These are phyloP conservation scores for Botryotinia convoluta DNA, from an alignment of 2,329 filamentous ascomycete species.

Conservation along the genomic window DNA sequence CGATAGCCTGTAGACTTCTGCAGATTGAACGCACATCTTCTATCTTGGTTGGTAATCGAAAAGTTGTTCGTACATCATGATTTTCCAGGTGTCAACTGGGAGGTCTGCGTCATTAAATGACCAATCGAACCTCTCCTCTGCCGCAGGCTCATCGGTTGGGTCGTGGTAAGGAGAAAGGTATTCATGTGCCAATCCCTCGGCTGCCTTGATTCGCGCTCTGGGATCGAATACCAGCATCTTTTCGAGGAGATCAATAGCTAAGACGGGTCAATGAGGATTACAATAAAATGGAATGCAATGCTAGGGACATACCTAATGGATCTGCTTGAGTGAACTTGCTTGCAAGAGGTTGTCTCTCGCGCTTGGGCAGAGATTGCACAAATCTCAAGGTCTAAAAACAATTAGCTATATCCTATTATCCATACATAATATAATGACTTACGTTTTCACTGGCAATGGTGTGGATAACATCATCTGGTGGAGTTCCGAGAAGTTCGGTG, in stretches of 20 bases:
- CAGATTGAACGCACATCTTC: conserved; percentile 6
- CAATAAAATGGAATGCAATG: conserved; percentile 8
- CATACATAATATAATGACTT: conserved; percentile 40
- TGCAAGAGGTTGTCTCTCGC: conserved; percentile 80
- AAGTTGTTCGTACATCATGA: conserved; percentile 83
- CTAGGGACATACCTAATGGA: conserved; percentile 63
- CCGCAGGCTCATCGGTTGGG: conserved; percentile 90
- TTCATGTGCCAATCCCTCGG: conserved; percentile 81
- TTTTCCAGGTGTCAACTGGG: conserved; percentile 99
- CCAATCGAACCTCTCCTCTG: conserved; percentile 99
- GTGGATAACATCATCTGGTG: conserved; percentile 96
- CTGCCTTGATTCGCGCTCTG: conserved; percentile 88
- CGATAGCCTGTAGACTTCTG: conserved; percentile 8
- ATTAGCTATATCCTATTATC: conserved; percentile 32
- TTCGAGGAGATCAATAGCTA: conserved; percentile 90
- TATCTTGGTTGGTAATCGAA: conserved; percentile 31
- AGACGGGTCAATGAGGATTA: conserved; percentile 32
- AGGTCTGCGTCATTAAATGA: conserved; percentile 98
- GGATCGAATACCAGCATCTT: conserved; percentile 98
- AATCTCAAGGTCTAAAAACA: conserved; percentile 78
- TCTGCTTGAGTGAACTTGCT: conserved; percentile 97
- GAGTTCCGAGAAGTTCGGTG: conserved; percentile 92
- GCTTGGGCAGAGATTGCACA: conserved; percentile 93
- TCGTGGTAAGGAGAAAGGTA: conserved; percentile 98
- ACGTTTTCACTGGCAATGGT: conserved; percentile 98